These are phyloP conservation scores for Aegilops sharonensis DNA, from an alignment of 176 grass and related monocot species.

Conservation along the genomic window DNA sequence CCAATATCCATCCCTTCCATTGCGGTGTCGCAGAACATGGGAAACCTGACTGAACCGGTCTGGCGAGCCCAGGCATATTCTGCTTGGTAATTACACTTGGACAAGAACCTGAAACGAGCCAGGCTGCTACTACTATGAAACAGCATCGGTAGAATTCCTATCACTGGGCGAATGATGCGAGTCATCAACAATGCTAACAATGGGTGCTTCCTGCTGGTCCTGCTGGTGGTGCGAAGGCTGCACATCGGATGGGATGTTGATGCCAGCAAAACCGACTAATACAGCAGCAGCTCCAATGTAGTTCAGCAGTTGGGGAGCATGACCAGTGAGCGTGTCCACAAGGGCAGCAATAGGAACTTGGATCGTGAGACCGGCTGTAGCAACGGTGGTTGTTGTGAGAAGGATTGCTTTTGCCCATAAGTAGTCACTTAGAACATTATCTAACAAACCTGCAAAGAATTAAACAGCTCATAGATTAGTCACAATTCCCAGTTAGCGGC, in stretches of 20 bases:
- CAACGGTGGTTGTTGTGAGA: conserved; percentile 94
- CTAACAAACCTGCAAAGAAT: conserved; percentile 71
- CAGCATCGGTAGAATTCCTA: not conserved
- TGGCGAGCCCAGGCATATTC: not conserved
- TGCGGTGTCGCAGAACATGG: not conserved
- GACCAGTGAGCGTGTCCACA: conserved; percentile 71
- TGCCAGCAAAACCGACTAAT: conserved; percentile 82
- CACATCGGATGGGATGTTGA: conserved; percentile 62
- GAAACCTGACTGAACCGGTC: not conserved
- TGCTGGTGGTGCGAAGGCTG: conserved; percentile 24
- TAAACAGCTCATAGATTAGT: conserved; percentile 16
- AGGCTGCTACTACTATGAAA: conserved; percentile 7
- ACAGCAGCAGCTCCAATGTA: conserved; percentile 78
- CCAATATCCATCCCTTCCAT: not conserved
- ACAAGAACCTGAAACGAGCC: not conserved
- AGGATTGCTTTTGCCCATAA: conserved; percentile 91
- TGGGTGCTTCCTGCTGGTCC: conserved; percentile 42
- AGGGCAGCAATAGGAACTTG: conserved; percentile 94
- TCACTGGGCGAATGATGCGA: conserved; percentile 28
- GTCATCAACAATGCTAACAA: conserved; percentile 40
- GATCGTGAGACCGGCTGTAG: conserved; percentile 88
- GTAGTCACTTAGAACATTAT: conserved; percentile 96
- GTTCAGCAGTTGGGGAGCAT: conserved; percentile 69
- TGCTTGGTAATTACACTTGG: not conserved
- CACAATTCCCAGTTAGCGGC: not conserved